Percentiles rank a stretch among this genome's conserved stretches.
These are phyloP conservation scores for Amyloporia xantha DNA, from an alignment of 768 basidiomycete genomes.

Conservation along the genomic window DNA sequence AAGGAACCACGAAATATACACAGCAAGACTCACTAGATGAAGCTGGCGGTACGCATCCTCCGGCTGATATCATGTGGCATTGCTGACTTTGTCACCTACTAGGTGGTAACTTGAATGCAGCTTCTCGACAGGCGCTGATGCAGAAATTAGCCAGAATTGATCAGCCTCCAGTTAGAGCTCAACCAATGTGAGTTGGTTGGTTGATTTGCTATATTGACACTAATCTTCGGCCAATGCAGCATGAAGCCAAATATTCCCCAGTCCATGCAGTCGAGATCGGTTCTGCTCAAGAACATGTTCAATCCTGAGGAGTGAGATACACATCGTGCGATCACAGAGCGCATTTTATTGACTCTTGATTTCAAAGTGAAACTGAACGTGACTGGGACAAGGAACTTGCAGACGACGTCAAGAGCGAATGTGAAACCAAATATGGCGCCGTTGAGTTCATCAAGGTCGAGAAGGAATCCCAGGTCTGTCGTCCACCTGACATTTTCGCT, in stretches of 20 bases:
- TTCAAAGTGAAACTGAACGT: slow-evolving; percentile 78
- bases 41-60: slow-evolving; percentile 58
- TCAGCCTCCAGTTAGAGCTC: slow-evolving; percentile 46
- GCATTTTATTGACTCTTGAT: slow-evolving; percentile 5
- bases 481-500: not conserved
- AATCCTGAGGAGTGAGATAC: slow-evolving; percentile 98
- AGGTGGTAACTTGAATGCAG: slow-evolving; percentile 98
- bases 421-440: slow-evolving; percentile 82
- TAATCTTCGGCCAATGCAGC: slow-evolving; percentile 30
- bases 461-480: slow-evolving; percentile 81
- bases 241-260: slow-evolving; percentile 75
- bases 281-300: slow-evolving; percentile 94
- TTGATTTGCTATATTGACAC: slow-evolving; percentile 9
- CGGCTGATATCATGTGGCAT: not conserved
- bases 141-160: slow-evolving; percentile 99
- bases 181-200: slow-evolving; percentile 49
- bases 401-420: slow-evolving; percentile 94
- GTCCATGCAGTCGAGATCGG: slow-evolving; percentile 82
- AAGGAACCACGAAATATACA: slow-evolving; percentile 71
- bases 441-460: slow-evolving; percentile 89
- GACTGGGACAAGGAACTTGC: slow-evolving; percentile 97
- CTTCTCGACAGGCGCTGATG: slow-evolving; percentile 99
- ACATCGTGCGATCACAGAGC: not conserved
- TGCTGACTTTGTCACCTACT: slow-evolving; percentile 6
- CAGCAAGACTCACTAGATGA: slow-evolving; percentile 83